Evolutionary conservation across 257 asterid genomes (phyloP).

Genomic region (Fraxinus anomala): DNA sequence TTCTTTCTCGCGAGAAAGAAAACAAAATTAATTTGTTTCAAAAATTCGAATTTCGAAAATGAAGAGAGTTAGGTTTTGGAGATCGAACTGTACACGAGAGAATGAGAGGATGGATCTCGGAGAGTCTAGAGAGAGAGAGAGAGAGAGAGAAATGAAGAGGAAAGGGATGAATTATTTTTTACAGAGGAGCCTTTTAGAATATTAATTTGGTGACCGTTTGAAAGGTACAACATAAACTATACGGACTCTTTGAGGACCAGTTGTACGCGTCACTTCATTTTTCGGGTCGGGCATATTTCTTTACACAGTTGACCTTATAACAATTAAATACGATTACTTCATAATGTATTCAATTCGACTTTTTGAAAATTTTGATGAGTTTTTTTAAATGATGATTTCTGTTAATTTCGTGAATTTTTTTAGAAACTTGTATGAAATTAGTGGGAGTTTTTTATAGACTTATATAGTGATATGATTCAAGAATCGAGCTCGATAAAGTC

Average conservation of each 20-base stretch:
- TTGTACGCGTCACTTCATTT: too few relatives aligned
- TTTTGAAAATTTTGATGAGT: too few relatives aligned
- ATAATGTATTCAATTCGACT: too few relatives aligned
- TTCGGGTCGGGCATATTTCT: too few relatives aligned
- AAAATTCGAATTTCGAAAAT: background rate
- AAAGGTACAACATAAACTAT: background rate
- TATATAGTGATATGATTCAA: too few relatives aligned
- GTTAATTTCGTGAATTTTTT: too few relatives aligned
- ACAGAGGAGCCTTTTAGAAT: background rate
- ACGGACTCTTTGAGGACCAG: background rate
- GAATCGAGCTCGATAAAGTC: too few relatives aligned
- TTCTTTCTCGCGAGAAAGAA: background rate
- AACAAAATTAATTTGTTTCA: background rate
- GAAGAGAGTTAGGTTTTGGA: slow-evolving; percentile 16
- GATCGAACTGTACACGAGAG: slow-evolving; percentile 13
- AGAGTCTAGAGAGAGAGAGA: background rate
- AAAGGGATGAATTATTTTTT: background rate
- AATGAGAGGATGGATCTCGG: background rate
- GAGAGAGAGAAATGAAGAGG: background rate
- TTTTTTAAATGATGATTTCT: too few relatives aligned
- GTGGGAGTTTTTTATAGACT: too few relatives aligned
- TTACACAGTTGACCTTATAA: too few relatives aligned
- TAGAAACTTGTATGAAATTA: too few relatives aligned
- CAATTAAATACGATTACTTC: too few relatives aligned
- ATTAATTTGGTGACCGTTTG: background rate